Percentiles rank a stretch among this genome's conserved stretches.
phyloP scores from a whole-genome alignment of 2,329 filamentous ascomycete genomes.

The Xylariaceae sp. region DNA sequence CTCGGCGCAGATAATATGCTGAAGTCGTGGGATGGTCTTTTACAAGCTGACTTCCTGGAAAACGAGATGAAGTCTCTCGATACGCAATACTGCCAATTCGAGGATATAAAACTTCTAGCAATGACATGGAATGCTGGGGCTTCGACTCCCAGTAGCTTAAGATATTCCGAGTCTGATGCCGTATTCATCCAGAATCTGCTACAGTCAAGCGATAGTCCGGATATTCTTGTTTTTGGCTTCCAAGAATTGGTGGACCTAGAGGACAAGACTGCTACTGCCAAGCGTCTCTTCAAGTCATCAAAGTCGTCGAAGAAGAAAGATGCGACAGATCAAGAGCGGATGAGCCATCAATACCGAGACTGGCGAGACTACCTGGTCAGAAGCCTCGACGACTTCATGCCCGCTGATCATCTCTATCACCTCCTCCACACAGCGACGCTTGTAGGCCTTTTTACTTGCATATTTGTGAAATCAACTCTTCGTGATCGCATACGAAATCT shows the following conservation, averaged over 20 bases:
- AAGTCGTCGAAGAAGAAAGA: constrained; percentile 77
- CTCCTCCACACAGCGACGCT: constrained; percentile 87
- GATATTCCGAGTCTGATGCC: constrained; percentile 69
- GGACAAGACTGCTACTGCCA: constrained; percentile 97
- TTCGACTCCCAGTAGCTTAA: constrained; percentile 83
- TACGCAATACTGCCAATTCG: constrained; percentile 80
- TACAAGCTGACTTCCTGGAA: constrained; percentile 96
- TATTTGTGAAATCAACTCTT: constrained; percentile 85
- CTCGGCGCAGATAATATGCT: constrained; percentile 86
- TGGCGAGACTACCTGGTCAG: constrained; percentile 91
- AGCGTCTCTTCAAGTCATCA: constrained; percentile 74
- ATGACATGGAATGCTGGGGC: constrained; percentile 98
- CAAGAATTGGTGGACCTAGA: constrained; percentile 98
- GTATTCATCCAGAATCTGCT: constrained; percentile 82
- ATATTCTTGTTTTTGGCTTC: constrained; percentile 94
- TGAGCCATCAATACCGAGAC: constrained; percentile 96
- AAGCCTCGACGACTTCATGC: constrained; percentile 82
- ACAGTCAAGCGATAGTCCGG: constrained; percentile 74
- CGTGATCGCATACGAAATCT: constrained; percentile 77
- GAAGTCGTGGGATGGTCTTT: constrained; percentile 86
- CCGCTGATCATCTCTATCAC: constrained; percentile 75
- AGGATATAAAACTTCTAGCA: constrained; percentile 76
- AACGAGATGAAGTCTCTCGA: constrained; percentile 83
- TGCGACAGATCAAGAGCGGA: constrained; percentile 78
- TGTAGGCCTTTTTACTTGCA: constrained; percentile 92